Percentiles rank a stretch among this genome's conserved stretches.
Conservation (phyloP, 495 filamentous ascomycete species). For the Lepidopterella palustris region DNA sequence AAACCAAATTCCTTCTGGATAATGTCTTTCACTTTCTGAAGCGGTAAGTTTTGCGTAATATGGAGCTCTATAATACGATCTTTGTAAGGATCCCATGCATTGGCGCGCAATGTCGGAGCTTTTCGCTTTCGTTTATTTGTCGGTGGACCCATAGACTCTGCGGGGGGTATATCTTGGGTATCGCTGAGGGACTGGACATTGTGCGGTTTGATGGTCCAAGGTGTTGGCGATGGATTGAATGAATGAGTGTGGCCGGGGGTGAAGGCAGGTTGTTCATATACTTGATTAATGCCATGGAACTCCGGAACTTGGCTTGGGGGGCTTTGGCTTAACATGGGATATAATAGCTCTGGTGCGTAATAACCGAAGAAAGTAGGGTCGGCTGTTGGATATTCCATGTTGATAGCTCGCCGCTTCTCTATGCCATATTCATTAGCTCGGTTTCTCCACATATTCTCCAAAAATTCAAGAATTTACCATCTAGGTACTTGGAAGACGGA, state of each 20-base stretch:
- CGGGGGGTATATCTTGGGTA: slow-evolving; percentile 5
- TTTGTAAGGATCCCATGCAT: slow-evolving; percentile 27
- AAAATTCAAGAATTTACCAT: background rate
- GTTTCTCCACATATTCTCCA: background rate
- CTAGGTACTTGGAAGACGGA: background rate
- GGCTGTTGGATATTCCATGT: background rate
- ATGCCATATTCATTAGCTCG: background rate
- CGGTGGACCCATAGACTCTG: slow-evolving; percentile 16
- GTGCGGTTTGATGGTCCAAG: background rate
- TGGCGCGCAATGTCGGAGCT: slow-evolving; percentile 21
- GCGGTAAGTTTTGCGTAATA: slow-evolving; percentile 16
- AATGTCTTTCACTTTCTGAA: slow-evolving; percentile 14
- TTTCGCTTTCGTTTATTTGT: slow-evolving; percentile 21
- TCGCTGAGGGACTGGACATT: background rate
- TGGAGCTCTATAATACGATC: slow-evolving; percentile 24
- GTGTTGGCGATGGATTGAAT: background rate
- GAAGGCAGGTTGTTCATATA: background rate
- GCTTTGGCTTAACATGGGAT: background rate
- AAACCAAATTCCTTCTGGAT: slow-evolving; percentile 22
- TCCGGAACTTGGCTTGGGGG: background rate
- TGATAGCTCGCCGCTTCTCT: background rate
- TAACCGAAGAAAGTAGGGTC: background rate
- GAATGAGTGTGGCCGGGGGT: background rate
- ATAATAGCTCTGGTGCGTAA: background rate
- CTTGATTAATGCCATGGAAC: background rate